Evolutionary conservation across 306 rosid species (phyloP).

Genomic region (Arachis stenosperma): DNA sequence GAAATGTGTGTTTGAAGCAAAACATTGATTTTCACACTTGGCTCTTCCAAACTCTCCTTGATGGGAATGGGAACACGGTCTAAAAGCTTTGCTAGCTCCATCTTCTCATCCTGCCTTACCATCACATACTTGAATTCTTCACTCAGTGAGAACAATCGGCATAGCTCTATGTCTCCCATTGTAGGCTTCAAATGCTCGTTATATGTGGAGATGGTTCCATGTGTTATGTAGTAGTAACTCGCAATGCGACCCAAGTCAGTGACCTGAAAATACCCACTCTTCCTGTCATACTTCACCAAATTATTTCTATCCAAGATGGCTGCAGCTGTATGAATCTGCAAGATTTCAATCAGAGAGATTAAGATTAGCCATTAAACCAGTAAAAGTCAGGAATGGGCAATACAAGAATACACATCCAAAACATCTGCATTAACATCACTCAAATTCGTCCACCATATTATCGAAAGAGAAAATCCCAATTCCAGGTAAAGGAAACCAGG

Average conservation of each 20-base stretch:
- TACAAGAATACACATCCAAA: not conserved
- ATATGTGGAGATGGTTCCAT: conserved; percentile 90
- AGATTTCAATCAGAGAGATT: conserved; percentile 34
- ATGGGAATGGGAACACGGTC: conserved; percentile 95
- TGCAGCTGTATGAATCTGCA: conserved; percentile 95
- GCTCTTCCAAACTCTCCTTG: conserved; percentile 97
- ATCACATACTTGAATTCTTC: conserved; percentile 95
- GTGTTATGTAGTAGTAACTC: conserved; percentile 90
- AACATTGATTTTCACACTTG: conserved; percentile 95
- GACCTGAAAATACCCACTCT: conserved; percentile 96
- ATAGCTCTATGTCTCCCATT: conserved; percentile 93
- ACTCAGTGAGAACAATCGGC: conserved; percentile 88
- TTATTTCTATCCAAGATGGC: conserved; percentile 80
- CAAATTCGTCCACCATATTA: conserved; percentile 27
- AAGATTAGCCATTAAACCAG: conserved; percentile 11
- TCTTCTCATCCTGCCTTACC: conserved; percentile 91
- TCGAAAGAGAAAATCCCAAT: conserved; percentile 8
- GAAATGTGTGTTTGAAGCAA: conserved; percentile 92
- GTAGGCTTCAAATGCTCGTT: conserved; percentile 96
- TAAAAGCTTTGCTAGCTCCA: conserved; percentile 88
- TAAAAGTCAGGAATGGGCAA: not conserved
- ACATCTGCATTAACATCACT: not conserved
- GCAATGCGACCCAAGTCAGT: conserved; percentile 99
- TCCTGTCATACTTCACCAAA: conserved; percentile 89
- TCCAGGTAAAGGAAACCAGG: not conserved